Conservation (phyloP, 2,329 filamentous ascomycete species). For the Aspergillus sp. region DNA sequence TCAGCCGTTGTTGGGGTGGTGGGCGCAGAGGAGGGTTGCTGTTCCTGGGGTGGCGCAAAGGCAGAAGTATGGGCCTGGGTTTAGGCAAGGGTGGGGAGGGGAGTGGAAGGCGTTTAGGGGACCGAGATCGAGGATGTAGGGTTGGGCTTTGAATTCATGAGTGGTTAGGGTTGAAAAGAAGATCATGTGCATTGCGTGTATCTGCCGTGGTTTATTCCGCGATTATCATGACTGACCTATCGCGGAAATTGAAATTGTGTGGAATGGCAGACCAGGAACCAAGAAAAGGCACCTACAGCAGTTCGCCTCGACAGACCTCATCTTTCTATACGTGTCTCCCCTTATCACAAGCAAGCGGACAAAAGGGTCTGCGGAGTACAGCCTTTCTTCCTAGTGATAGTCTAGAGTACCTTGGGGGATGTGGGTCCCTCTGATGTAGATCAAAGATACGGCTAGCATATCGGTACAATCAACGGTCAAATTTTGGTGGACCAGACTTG, state of each 20-base stretch:
- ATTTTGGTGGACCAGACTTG: neutral
- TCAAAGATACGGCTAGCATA: neutral
- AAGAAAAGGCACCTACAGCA: no score
- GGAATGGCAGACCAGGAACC: no score
- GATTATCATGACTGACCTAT: neutral
- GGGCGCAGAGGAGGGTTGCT: neutral
- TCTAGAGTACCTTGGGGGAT: neutral
- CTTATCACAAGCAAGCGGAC: neutral
- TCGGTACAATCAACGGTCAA: slow-evolving; percentile 3
- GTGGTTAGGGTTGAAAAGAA: no score
- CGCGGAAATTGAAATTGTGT: no score
- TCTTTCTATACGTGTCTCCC: neutral
- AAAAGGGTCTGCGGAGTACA: neutral
- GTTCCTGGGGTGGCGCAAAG: neutral
- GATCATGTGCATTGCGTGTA: neutral
- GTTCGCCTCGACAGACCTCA: neutral
- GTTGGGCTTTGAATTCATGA: no score
- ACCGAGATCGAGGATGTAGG: slow-evolving; percentile 11
- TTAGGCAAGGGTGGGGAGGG: neutral
- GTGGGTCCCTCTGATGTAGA: neutral
- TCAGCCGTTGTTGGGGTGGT: neutral
- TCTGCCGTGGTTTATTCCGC: neutral
- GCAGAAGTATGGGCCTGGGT: neutral
- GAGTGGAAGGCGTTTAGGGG: slow-evolving; percentile 1
- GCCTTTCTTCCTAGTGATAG: no score